Evolutionary conservation across 2,329 filamentous ascomycete genomes (phyloP).

Genomic region (Alternaria metachromatica): DNA sequence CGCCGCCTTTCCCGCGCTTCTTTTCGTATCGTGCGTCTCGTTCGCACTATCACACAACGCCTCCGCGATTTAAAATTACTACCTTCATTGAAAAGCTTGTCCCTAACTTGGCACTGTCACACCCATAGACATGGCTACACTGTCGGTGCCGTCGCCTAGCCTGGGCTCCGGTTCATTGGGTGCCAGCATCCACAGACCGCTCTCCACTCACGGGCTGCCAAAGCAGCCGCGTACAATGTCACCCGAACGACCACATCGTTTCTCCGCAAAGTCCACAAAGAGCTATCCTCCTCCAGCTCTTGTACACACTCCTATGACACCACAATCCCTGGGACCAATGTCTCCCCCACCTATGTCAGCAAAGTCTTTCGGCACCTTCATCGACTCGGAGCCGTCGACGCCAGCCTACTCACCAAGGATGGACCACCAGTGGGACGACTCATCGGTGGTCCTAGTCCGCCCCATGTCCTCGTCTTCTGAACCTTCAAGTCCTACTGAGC

Average conservation of each 20-base stretch:
- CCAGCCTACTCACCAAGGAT: slow-evolving; percentile 44
- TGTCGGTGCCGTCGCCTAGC: slow-evolving; percentile 32
- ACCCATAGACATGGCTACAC: slow-evolving; percentile 25
- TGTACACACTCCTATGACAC: slow-evolving; percentile 26
- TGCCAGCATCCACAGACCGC: slow-evolving; percentile 32
- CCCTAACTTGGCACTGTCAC: slow-evolving; percentile 10
- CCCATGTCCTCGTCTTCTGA: slow-evolving; percentile 37
- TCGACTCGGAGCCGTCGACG: slow-evolving; percentile 48
- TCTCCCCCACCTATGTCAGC: slow-evolving; percentile 46
- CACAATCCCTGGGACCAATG: slow-evolving; percentile 32
- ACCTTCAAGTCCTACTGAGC: slow-evolving; percentile 37
- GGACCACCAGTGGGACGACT: slow-evolving; percentile 35
- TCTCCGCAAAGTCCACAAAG: slow-evolving; percentile 33
- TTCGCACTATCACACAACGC: slow-evolving; percentile 7
- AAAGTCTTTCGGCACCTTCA: slow-evolving; percentile 45
- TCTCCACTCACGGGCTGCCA: slow-evolving; percentile 44
- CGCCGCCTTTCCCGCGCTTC: slow-evolving; percentile 14
- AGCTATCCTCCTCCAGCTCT: slow-evolving; percentile 22
- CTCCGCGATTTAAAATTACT: background rate
- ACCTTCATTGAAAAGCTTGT: slow-evolving; percentile 5
- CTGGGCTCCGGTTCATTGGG: slow-evolving; percentile 28
- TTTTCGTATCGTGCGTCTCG: slow-evolving; percentile 11
- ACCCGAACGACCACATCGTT: slow-evolving; percentile 39
- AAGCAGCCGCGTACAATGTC: slow-evolving; percentile 38
- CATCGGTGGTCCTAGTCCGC: slow-evolving; percentile 36